Base-by-base conservation (phyloP, 2,329 filamentous ascomycete genomes). In the Ceratocystis papillata region DNA sequence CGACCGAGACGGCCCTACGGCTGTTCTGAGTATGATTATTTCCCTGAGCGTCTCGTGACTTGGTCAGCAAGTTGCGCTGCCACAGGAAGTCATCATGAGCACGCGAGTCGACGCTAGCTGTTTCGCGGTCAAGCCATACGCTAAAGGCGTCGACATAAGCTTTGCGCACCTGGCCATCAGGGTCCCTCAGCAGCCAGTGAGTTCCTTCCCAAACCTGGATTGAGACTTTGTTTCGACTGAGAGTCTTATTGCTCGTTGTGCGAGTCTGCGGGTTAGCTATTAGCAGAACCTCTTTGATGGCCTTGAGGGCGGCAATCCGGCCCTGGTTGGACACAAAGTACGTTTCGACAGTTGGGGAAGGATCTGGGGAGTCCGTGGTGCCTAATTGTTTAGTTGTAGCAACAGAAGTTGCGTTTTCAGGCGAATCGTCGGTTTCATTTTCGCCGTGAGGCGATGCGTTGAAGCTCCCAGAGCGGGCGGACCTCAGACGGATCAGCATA, bases 141-240 rank as follows among this genome's bases (percentile, higher is more conserved):
- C 89, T 75, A 17, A 97, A 75, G 3, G 90, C 89, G 74, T 96
- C 90, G 5, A 87, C 84, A 71, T 97, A 99, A 0, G 91, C 89
- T 73, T 87, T 87, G 65, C 92, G 85, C 44, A 97, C 91, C 41
- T 84, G 81, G 41, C 84, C 84, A 71, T 92, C 87, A 0, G 84
- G 81, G 72, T 96, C 93, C 46, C 88, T 86, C 22, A 97, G 78
- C 57, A 97, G 83, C 89, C 90, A 96, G 69, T 96, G 90, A 0
- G 92, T 96, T n/a, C 90, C 90, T 75, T 97, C 92, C 94, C 94
- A 99, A 0, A 92, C 88, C 65, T 88, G 83, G 7, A 96, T 80
- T 0, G 89, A 86, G 0, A 95, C 89, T 50, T 81, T 84, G 73
- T 87, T 89, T 69, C 91, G 83, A 5, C 85, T 84, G 63, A 94